Percentiles rank a stretch among this genome's conserved stretches.
Evolutionary conservation across 2,329 filamentous ascomycete species (phyloP).

Genomic region (Domatiomyces globalis): DNA sequence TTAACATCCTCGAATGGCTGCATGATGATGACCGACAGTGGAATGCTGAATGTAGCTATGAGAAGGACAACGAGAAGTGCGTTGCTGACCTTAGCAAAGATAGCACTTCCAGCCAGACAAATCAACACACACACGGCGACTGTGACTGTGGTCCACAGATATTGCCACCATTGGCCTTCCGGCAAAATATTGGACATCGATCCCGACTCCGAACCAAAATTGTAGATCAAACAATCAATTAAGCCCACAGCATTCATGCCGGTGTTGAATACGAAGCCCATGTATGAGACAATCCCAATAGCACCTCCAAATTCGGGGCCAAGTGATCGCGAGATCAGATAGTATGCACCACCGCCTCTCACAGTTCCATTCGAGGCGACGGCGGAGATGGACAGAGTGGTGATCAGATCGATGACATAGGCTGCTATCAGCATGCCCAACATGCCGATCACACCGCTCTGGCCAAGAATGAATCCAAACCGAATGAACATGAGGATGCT

Average conservation of each 20-base stretch:
- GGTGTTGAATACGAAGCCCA: slow-evolving; percentile 80
- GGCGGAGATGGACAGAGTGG: slow-evolving; percentile 71
- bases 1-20: slow-evolving; percentile 51
- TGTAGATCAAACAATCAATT: slow-evolving; percentile 66
- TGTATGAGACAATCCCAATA: slow-evolving; percentile 75
- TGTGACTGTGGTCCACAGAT: slow-evolving; percentile 59
- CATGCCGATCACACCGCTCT: slow-evolving; percentile 65
- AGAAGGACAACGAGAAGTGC: slow-evolving; percentile 56
- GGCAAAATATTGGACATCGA: slow-evolving; percentile 48
- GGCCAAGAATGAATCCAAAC: slow-evolving; percentile 71
- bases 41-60: slow-evolving; percentile 65
- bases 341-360: slow-evolving; percentile 75
- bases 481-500: slow-evolving; percentile 87
- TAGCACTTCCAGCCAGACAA: slow-evolving; percentile 64
- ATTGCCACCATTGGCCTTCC: slow-evolving; percentile 61
- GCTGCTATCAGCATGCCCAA: slow-evolving; percentile 59
- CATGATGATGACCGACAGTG: slow-evolving; percentile 57
- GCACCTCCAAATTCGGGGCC: slow-evolving; percentile 82
- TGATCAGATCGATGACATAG: slow-evolving; percentile 73
- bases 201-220: slow-evolving; percentile 48
- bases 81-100: slow-evolving; percentile 70
- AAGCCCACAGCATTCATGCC: slow-evolving; percentile 78
- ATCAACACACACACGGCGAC: slow-evolving; percentile 58
- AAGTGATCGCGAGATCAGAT: slow-evolving; percentile 70
- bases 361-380: slow-evolving; percentile 86